Base-by-base conservation (phyloP, 495 filamentous ascomycete species). In the Chaetomium cochliodes region DNA sequence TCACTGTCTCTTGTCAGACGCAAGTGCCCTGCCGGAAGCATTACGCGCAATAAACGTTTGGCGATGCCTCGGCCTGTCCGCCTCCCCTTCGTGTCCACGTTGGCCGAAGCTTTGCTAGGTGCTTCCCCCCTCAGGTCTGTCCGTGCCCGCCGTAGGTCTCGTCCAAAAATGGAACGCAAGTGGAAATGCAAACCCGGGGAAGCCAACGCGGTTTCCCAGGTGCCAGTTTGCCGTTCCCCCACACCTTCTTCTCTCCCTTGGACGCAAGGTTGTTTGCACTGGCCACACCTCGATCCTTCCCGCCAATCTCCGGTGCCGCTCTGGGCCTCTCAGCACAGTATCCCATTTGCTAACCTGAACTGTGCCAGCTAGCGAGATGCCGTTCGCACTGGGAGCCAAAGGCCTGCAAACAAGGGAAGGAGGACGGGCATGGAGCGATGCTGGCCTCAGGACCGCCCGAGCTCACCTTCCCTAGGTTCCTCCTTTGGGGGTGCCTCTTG, bases 21-120 rank as follows among this genome's bases (percentile, higher is more conserved):
- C 73, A 74, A 65, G 70, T 63, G 65, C 50, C 53, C 69, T 74
- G 70, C 72, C 74, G 72, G 74, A 73, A 68, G 70, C 65, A 56
- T 76, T 76, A 73, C 72, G 70, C 74, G 72, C 70, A 69, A 47
- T 52, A 68, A 65, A 63, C 9, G 12, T 18, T 33, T 16, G 52
- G 26, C 15, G 26, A 18, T 55, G 6, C 52, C 52, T 55, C 52
- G 52, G 52, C 52, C 28, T 33, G 2, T n/a, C 62, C 58, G 62
- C 59, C 55, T 62, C 54, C 44, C 13, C 49, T 33, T 42, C 30
- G 26, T 51, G 33, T 39, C 54, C 8, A 50, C 18, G 20, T 50
- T 23, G 49, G 37, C 16, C n/a, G 2, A 23, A 47, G 51, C 15
- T 23, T 30, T 23, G 28, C 28, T 30, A 6, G 3, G 2, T 30